A percentile compares a stretch with the other conserved stretches of the same genome.
Conservation (phyloP, 2,329 filamentous ascomycete genomes). For the Cladosporium colombiae region DNA sequence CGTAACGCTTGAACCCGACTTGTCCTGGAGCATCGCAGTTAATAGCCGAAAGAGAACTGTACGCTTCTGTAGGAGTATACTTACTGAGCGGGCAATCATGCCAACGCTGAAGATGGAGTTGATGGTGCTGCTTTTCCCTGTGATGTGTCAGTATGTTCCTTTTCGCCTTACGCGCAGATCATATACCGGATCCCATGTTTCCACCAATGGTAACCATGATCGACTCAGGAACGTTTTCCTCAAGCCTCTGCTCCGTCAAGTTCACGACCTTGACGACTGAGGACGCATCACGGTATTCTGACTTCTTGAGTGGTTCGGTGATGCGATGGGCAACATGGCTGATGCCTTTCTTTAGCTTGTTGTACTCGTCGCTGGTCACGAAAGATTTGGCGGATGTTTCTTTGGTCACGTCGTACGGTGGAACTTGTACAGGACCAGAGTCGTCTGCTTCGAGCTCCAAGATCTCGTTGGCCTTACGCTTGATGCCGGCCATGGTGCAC, state of each 20-base stretch:
- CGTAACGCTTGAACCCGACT: conserved; percentile 26
- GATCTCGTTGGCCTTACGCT: neutral
- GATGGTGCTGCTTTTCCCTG: conserved; percentile 27
- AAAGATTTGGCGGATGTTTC: neutral
- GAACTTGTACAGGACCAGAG: neutral
- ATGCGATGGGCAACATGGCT: neutral
- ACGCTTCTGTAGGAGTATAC: neutral
- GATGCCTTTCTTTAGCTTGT: neutral
- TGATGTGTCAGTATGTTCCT: neutral
- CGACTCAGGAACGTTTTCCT: neutral
- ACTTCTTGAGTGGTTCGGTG: conserved; percentile 3
- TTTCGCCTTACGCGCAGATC: neutral
- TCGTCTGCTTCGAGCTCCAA: neutral
- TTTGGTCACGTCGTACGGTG: neutral
- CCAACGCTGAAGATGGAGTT: conserved; percentile 29
- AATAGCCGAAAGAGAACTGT: neutral
- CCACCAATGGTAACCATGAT: conserved; percentile 23
- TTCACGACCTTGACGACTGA: neutral
- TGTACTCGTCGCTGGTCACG: neutral
- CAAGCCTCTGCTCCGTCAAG: neutral
- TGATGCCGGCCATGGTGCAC: neutral
- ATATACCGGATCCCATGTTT: conserved; percentile 25
- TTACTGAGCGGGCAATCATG: conserved; percentile 27
- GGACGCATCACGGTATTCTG: neutral
- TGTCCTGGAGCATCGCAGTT: neutral